phyloP scores from a whole-genome alignment of 352 stramenopile species.

The Pythium chondricola region DNA sequence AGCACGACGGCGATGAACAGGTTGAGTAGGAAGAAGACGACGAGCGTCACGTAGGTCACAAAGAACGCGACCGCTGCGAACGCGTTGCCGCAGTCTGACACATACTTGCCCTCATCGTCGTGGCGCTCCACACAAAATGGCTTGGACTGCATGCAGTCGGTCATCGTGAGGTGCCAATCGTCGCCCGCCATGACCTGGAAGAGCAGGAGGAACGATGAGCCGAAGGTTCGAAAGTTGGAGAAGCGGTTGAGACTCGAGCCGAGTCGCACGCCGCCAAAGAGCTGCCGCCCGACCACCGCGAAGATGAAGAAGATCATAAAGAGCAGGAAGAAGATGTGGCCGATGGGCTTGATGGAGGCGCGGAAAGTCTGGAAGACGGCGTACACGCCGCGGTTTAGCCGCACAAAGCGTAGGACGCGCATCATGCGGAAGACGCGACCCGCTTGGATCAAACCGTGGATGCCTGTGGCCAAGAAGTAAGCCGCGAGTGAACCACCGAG shows the following conservation, averaged over 20 bases:
- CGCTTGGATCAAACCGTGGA: constrained; percentile 62
- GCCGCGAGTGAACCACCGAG: constrained; percentile 52
- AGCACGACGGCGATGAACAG: constrained; percentile 80
- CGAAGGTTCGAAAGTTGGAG: constrained; percentile 68
- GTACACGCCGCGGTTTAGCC: constrained; percentile 63
- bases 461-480: constrained; percentile 54
- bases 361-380: constrained; percentile 76
- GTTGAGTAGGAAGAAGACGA: constrained; percentile 82
- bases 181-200: constrained; percentile 82
- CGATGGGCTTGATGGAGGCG: constrained; percentile 54
- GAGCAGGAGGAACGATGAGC: constrained; percentile 52
- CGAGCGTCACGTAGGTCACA: constrained; percentile 62
- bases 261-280: constrained; percentile 60
- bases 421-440: constrained; percentile 73
- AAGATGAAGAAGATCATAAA: constrained; percentile 84
- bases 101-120: constrained; percentile 21
- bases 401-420: constrained; percentile 70
- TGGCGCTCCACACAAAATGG: constrained; percentile 52
- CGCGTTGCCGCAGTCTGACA: constrained; percentile 59
- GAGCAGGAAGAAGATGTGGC: constrained; percentile 77
- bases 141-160: constrained; percentile 57
- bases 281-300: constrained; percentile 59
- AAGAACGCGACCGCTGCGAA: constrained; percentile 49
- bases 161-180: constrained; percentile 80
- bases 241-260: constrained; percentile 56